Base-by-base conservation (phyloP, 1,284 basidiomycete genomes). In the Anthracocystis setariae region DNA sequence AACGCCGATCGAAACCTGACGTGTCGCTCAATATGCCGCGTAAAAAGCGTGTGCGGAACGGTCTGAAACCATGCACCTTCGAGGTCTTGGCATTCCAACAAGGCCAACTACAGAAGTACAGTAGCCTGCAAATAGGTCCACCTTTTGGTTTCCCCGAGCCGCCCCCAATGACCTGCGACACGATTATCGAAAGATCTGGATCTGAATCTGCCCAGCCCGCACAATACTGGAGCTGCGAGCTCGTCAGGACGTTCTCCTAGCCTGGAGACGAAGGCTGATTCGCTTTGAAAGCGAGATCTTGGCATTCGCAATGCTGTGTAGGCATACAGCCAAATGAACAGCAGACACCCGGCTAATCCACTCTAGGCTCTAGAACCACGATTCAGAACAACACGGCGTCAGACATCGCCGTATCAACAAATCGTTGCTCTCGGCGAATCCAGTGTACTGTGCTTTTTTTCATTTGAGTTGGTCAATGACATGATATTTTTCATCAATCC, bases 21-120 rank as follows among this genome's bases (percentile, higher is more conserved):
- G 32, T 66, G 63, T 66, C 57, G 63, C n/a, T n/a, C 59, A 66
- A 66, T 51, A 57, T 60, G 63, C 54, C 43, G 27, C 12, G 32
- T 21, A 13, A 48, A 51, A n/a, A n/a, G n/a, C n/a, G 44, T 52
- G 21, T 42, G 38, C 40, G 56, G 46, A 43, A 51, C 40, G 39
- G 43, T 50, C 27, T 56, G 42, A 59, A 50, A 52, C 29, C 24
- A 57, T 50, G 46, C 51, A 55, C 38, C 17, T 50, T 43, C 29
- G 57, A 60, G 45, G 43, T 56, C 57, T 60, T 60, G 57, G 64
- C 64, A 27, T 25, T 27, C 43, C 15, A 27, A 27, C 21, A 23
- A 21, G 4, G 20, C 40, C 29, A 10, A 21, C 7, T 7, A 23
- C 23, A 5, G 4, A 10, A 38, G 8, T n/a, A 17, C 35, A 37